These are phyloP conservation scores for Termitomyces sp. DNA, from an alignment of 768 basidiomycete species.

Conservation along the genomic window DNA sequence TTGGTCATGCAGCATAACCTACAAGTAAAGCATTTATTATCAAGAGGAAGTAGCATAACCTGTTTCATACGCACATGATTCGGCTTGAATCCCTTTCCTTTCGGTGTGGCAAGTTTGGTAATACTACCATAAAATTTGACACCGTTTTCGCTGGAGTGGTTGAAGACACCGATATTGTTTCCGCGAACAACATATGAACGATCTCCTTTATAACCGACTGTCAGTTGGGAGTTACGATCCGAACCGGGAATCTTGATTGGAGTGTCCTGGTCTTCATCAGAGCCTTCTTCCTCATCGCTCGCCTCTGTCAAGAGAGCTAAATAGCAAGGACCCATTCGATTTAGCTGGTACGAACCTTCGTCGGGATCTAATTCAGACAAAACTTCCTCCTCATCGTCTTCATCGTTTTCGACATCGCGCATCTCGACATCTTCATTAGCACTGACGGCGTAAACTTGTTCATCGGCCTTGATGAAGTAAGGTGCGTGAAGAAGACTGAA, in stretches of 20 bases:
- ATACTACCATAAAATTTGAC: slow-evolving; percentile 89
- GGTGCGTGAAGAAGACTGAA: slow-evolving; percentile 1
- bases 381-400: slow-evolving; percentile 79
- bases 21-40: slow-evolving; percentile 9
- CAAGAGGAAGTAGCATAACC: slow-evolving; percentile 1
- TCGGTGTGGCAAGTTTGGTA: slow-evolving; percentile 72
- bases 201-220: slow-evolving; percentile 94
- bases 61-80: slow-evolving; percentile 56
- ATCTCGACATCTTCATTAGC: slow-evolving; percentile 88
- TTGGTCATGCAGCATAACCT: slow-evolving; percentile 98
- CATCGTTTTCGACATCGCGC: slow-evolving; percentile 71
- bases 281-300: slow-evolving; percentile 38
- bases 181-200: slow-evolving; percentile 92
- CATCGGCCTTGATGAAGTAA: slow-evolving; percentile 55
- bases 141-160: slow-evolving; percentile 61
- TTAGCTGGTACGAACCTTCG: slow-evolving; percentile 42
- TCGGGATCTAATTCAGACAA: slow-evolving; percentile 61
- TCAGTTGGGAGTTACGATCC: slow-evolving; percentile 83
- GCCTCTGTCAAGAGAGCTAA: slow-evolving; percentile 30
- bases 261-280: slow-evolving; percentile 39
- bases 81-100: slow-evolving; percentile 84
- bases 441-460: slow-evolving; percentile 79
- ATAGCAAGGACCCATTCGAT: background rate
- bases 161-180: slow-evolving; percentile 89
- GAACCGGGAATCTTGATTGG: slow-evolving; percentile 43